A percentile compares a stretch with the other conserved stretches of the same genome.
Evolutionary conservation across 1,284 basidiomycete species (phyloP).

Genomic region (Polyporus tsugae): DNA sequence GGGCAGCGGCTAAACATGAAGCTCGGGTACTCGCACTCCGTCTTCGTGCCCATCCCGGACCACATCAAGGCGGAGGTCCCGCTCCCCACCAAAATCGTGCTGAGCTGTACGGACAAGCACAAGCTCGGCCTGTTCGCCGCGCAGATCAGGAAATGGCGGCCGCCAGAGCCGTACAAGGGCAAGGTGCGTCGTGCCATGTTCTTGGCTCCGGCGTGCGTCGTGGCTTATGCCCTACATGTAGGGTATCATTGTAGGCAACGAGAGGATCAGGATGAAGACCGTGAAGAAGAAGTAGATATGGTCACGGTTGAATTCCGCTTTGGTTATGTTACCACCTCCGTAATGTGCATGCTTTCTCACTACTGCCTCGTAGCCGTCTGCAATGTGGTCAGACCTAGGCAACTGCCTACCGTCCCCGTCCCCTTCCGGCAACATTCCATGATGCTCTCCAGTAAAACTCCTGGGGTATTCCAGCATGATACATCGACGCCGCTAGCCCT

Average conservation of each 20-base stretch:
- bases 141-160: slow-evolving; percentile 83
- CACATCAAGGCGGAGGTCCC: slow-evolving; percentile 83
- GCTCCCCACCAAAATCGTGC: slow-evolving; percentile 71
- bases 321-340: slow-evolving; percentile 23
- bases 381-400: not conserved
- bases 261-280: slow-evolving; percentile 89
- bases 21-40: slow-evolving; percentile 91
- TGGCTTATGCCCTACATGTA: slow-evolving; percentile 40
- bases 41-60: slow-evolving; percentile 83
- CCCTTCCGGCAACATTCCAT: not conserved
- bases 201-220: slow-evolving; percentile 13
- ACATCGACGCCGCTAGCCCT: not conserved
- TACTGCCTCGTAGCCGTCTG: not conserved
- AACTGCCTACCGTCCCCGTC: not conserved
- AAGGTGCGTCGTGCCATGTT: slow-evolving; percentile 67
- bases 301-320: slow-evolving; percentile 8
- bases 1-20: slow-evolving; percentile 85
- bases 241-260: slow-evolving; percentile 92
- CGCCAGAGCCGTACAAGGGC: slow-evolving; percentile 97
- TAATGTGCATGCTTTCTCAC: slow-evolving; percentile 19
- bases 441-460: not conserved
- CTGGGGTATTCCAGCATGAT: not conserved
- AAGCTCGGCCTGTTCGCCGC: slow-evolving; percentile 89
- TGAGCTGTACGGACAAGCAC: slow-evolving; percentile 79
- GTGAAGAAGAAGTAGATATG: slow-evolving; percentile 92